A percentile compares a stretch with the other conserved stretches of the same genome.
phyloP scores from a whole-genome alignment of 1,284 basidiomycete species.

The Ceratobasidium sp. region DNA sequence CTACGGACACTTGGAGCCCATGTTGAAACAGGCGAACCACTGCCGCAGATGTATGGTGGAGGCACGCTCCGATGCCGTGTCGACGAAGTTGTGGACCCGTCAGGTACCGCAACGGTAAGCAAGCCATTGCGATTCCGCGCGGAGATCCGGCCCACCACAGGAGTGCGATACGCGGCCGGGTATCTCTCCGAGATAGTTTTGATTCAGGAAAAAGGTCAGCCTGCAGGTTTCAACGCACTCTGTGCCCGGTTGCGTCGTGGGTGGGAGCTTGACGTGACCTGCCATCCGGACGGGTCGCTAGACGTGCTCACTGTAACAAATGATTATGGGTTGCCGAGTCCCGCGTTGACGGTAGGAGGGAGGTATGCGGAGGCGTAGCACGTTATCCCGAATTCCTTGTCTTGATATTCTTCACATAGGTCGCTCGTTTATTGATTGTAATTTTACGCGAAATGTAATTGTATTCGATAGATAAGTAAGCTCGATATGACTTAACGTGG shows the following conservation, averaged over 20 bases:
- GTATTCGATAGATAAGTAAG: background rate
- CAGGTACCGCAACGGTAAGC: constrained; percentile 64
- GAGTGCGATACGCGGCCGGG: constrained; percentile 60
- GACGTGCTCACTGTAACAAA: background rate
- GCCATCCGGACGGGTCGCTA: constrained; percentile 24
- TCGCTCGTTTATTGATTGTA: constrained; percentile 31
- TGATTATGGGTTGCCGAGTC: constrained; percentile 13
- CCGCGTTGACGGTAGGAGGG: constrained; percentile 28
- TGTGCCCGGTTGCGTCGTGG: constrained; percentile 72
- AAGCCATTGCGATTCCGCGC: constrained; percentile 82
- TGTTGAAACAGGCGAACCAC: constrained; percentile 22
- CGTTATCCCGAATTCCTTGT: background rate
- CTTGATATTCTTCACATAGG: background rate
- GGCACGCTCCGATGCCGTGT: constrained; percentile 16
- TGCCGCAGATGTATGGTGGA: constrained; percentile 27
- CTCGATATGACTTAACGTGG: no score
- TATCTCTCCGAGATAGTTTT: constrained; percentile 70
- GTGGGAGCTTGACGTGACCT: constrained; percentile 70
- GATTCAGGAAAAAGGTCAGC: constrained; percentile 86
- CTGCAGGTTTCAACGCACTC: constrained; percentile 79
- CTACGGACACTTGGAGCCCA: constrained; percentile 15
- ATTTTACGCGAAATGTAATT: constrained; percentile 14
- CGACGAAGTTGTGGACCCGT: constrained; percentile 57
- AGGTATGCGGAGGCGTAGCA: constrained; percentile 22
- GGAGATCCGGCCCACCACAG: constrained; percentile 66